Percentiles rank a stretch among this genome's conserved stretches.
Conservation (phyloP, 345 rosid species). For the Bruguiera gymnorhiza region DNA sequence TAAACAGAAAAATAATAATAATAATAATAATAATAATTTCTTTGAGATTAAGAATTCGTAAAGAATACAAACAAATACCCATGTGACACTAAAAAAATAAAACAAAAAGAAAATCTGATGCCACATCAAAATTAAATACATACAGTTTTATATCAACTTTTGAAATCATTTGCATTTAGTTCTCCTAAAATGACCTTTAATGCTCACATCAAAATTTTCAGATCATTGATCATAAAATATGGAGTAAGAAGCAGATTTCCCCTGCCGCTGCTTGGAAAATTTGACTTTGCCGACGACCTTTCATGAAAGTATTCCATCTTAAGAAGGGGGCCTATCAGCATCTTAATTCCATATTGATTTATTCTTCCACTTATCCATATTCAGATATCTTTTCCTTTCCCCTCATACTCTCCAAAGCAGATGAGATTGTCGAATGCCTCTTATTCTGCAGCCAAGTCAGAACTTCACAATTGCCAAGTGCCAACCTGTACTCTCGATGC, state of each 20-base stretch:
- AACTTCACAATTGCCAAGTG: slow-evolving; percentile 1
- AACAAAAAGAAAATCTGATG: not conserved
- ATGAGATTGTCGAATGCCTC: not conserved
- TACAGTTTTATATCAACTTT: not conserved
- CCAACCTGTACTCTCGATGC: slow-evolving; percentile 8
- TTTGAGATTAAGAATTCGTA: too few species aligned
- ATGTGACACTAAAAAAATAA: not conserved
- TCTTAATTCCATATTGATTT: slow-evolving; percentile 25
- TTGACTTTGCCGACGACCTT: not conserved
- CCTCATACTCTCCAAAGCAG: not conserved
- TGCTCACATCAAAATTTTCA: not conserved
- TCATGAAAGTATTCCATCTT: not conserved
- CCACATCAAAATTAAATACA: not conserved
- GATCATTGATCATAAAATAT: not conserved
- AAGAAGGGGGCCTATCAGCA: not conserved
- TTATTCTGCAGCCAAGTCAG: slow-evolving; percentile 21
- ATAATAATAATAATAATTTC: too few species aligned
- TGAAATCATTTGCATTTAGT: not conserved
- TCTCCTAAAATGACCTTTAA: not conserved
- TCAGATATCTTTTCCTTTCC: not conserved
- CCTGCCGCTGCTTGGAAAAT: not conserved
- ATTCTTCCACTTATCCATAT: slow-evolving; percentile 20
- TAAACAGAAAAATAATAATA: too few species aligned
- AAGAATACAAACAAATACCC: too few species aligned
- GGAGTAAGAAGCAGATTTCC: not conserved